These are phyloP conservation scores for Botrytis fragariae DNA, from an alignment of 2,329 filamentous ascomycete species.

Conservation along the genomic window DNA sequence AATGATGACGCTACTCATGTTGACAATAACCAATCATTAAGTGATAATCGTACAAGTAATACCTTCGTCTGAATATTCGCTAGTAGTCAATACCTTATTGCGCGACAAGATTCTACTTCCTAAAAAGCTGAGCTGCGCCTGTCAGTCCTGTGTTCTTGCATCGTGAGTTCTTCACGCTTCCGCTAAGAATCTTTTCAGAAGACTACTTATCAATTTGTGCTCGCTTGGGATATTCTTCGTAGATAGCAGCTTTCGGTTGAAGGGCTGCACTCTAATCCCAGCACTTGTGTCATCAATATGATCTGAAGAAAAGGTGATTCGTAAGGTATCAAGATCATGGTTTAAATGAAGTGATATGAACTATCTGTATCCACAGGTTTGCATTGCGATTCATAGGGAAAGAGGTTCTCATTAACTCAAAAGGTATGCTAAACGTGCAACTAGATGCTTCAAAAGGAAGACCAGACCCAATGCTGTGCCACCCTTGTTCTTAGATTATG, in stretches of 20 bases:
- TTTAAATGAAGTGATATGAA: background rate
- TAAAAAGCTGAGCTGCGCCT: background rate
- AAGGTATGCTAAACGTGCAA: background rate
- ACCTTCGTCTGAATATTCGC: background rate
- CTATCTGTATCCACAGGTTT: too few species aligned
- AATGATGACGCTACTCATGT: background rate
- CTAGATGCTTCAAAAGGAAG: background rate
- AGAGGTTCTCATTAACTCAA: background rate
- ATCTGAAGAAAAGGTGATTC: background rate
- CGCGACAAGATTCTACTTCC: too few species aligned
- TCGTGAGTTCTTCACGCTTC: background rate
- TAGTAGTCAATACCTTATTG: background rate
- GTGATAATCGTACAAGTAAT: background rate
- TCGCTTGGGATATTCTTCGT: background rate
- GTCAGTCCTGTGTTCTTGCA: fast-evolving
- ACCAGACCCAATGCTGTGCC: background rate
- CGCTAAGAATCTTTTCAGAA: background rate
- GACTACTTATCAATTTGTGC: background rate
- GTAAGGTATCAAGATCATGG: background rate
- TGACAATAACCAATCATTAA: background rate
- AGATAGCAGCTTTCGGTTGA: background rate
- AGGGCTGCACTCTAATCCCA: background rate
- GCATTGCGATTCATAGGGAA: background rate
- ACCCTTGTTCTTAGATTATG: background rate
- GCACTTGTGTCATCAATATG: background rate